A percentile compares a stretch with the other conserved stretches of the same genome.
These are phyloP conservation scores for Fusarium pilosicola DNA, from an alignment of 2,329 filamentous ascomycete genomes.

Conservation along the genomic window DNA sequence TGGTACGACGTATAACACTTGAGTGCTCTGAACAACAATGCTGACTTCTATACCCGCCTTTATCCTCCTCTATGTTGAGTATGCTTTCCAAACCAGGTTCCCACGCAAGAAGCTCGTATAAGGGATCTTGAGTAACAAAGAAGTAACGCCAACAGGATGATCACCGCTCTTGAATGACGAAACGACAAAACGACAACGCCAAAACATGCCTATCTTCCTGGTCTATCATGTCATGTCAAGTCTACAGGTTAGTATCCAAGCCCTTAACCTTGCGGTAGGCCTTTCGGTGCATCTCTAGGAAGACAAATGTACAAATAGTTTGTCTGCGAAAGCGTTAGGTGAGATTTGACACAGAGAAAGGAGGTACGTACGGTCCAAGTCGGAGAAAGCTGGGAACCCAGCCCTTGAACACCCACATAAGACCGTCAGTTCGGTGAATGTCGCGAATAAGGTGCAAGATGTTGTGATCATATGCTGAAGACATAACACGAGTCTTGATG, in stretches of 20 bases:
- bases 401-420: constrained; percentile 88
- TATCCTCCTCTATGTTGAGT: constrained; percentile 14
- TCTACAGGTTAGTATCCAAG: constrained; percentile 45
- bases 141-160: constrained; percentile 39
- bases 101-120: constrained; percentile 5
- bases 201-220: constrained; percentile 28
- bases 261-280: constrained; percentile 69
- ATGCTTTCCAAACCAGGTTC: constrained; percentile 26
- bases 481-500: constrained; percentile 90
- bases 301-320: constrained; percentile 87
- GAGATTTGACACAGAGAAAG: background rate
- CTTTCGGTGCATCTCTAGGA: constrained; percentile 87
- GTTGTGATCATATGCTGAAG: constrained; percentile 61
- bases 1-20: background rate
- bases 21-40: background rate
- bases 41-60: background rate
- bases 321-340: constrained; percentile 61
- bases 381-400: constrained; percentile 83
- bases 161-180: constrained; percentile 27
- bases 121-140: constrained; percentile 18
- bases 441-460: constrained; percentile 70
- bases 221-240: constrained; percentile 28
- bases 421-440: constrained; percentile 76
- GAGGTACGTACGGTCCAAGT: constrained; percentile 66
- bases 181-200: constrained; percentile 40